phyloP scores from a whole-genome alignment of 441 rosid species.

The Arabidopsis hybrid region DNA sequence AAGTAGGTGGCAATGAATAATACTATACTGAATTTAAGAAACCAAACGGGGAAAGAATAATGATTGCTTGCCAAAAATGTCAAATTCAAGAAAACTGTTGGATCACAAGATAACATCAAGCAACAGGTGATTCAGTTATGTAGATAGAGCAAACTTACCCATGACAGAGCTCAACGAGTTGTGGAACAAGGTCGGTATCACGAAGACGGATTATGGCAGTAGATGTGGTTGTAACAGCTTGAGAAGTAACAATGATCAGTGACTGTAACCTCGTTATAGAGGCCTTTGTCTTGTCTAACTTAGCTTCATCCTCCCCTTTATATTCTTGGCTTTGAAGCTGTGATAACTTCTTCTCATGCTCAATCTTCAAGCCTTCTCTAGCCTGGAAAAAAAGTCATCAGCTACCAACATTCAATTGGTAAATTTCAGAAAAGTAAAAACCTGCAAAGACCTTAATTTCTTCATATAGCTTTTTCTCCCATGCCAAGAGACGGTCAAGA shows the following conservation, averaged over 20 bases:
- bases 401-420: neutral
- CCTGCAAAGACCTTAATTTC: slow-evolving; percentile 77
- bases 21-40: neutral
- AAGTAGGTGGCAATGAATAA: slow-evolving; percentile 22
- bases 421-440: slow-evolving; percentile 4
- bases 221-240: slow-evolving; percentile 89
- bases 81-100: slow-evolving; percentile 14
- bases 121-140: neutral
- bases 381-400: slow-evolving; percentile 49
- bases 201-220: slow-evolving; percentile 76
- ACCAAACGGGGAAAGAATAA: slow-evolving; percentile 12
- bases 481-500: slow-evolving; percentile 87
- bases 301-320: slow-evolving; percentile 79
- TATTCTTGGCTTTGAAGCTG: slow-evolving; percentile 88
- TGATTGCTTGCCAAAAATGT: slow-evolving; percentile 27
- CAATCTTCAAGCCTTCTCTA: slow-evolving; percentile 92
- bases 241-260: slow-evolving; percentile 78
- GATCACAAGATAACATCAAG: slow-evolving; percentile 7
- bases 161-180: slow-evolving; percentile 84
- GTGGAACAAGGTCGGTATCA: slow-evolving; percentile 88
- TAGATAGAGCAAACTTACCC: slow-evolving; percentile 59
- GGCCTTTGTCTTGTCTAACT: slow-evolving; percentile 87
- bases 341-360: slow-evolving; percentile 80
- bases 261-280: slow-evolving; percentile 75
- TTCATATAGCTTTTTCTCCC: slow-evolving; percentile 95